Evolutionary conservation across 257 asterid genomes (phyloP).

Genomic region (Solanum tarijense): DNA sequence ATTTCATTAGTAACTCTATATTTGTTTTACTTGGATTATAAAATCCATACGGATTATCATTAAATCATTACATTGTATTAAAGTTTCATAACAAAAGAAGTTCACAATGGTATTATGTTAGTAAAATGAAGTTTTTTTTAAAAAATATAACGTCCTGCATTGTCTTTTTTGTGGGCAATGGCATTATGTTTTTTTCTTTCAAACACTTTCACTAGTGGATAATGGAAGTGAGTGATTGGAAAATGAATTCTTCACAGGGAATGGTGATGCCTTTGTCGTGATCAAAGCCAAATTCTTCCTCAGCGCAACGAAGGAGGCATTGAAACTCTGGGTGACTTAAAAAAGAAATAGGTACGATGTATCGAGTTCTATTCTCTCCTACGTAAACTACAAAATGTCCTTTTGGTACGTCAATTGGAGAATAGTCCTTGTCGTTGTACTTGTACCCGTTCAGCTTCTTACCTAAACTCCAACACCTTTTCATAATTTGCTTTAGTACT

Average conservation of each 20-base stretch:
- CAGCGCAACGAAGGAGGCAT: neutral
- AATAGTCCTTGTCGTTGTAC: neutral
- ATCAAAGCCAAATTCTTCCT: slow-evolving; percentile 7
- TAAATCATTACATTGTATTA: too few relatives aligned
- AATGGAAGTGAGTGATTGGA: neutral
- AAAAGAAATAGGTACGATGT: neutral
- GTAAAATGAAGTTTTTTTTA: neutral
- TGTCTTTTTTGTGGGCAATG: too few relatives aligned
- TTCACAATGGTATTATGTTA: neutral
- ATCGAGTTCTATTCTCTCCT: neutral
- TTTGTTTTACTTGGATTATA: too few relatives aligned
- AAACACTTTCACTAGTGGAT: neutral
- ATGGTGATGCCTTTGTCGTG: slow-evolving; percentile 1
- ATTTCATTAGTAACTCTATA: neutral
- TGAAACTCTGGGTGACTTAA: neutral
- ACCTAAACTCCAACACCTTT: slow-evolving; percentile 5
- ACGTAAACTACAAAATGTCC: slow-evolving; percentile 1
- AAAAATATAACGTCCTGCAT: neutral
- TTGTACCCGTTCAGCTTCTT: neutral
- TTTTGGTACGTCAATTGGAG: slow-evolving; percentile 1
- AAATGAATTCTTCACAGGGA: neutral
- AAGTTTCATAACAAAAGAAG: neutral
- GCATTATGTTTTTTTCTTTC: neutral
- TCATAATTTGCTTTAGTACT: slow-evolving; percentile 8
- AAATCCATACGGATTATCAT: neutral